Percentiles rank a stretch among this genome's conserved stretches.
Evolutionary conservation across 306 rosid genomes (phyloP).

Genomic region (Citrullus colocynthis): DNA sequence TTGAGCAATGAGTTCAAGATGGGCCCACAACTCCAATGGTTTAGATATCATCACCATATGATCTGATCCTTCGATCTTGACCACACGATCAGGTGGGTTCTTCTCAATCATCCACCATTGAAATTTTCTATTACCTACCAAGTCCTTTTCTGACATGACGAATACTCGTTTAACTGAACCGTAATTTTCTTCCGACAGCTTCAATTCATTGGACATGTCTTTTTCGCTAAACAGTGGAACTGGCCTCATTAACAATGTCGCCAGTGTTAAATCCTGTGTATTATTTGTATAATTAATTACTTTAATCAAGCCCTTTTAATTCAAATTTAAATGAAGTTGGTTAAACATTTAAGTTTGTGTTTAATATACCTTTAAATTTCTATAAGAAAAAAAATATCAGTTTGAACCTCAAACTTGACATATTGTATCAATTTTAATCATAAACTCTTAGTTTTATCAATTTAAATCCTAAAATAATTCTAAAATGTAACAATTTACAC

Average conservation of each 20-base stretch:
- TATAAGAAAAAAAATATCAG: no score
- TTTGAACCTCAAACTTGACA: no score
- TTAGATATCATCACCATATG: constrained; percentile 37
- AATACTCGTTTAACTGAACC: constrained; percentile 22
- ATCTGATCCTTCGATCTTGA: constrained; percentile 21
- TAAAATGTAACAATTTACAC: no score
- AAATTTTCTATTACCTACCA: background rate
- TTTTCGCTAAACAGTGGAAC: constrained; percentile 15
- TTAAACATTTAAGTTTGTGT: no score
- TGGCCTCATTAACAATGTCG: constrained; percentile 21
- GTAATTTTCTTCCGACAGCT: constrained; percentile 8
- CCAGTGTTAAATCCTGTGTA: constrained; percentile 2
- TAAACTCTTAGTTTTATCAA: no score
- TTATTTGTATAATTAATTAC: background rate
- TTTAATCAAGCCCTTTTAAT: background rate
- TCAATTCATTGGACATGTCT: constrained; percentile 19
- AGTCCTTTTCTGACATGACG: constrained; percentile 14
- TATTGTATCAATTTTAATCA: no score
- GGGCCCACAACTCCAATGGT: constrained; percentile 17
- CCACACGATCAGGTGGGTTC: constrained; percentile 22
- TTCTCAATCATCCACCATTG: constrained; percentile 25
- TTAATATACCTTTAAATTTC: no score
- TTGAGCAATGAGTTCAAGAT: constrained; percentile 9
- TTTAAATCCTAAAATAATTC: no score
- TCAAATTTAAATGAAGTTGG: no score